These are phyloP conservation scores for Exophiala sideris DNA, from an alignment of 2,329 filamentous ascomycete species.

Conservation along the genomic window DNA sequence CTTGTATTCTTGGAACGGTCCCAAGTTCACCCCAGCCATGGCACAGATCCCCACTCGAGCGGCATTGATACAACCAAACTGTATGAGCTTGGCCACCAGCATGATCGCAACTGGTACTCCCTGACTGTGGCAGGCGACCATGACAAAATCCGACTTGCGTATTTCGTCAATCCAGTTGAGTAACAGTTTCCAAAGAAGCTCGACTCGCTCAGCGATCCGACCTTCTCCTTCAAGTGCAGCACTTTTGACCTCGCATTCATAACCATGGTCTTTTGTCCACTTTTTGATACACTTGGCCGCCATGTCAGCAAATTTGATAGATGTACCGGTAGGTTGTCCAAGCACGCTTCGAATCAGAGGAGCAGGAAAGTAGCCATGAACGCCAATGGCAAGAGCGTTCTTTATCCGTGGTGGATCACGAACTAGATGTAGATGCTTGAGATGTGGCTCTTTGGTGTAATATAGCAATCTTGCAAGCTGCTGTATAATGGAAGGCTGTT, in stretches of 20 bases:
- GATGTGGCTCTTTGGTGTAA: slow-evolving; percentile 55
- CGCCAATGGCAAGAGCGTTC: slow-evolving; percentile 85
- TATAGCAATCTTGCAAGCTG: slow-evolving; percentile 45
- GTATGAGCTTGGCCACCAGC: slow-evolving; percentile 86
- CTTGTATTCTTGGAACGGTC: slow-evolving; percentile 89
- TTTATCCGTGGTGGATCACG: slow-evolving; percentile 69
- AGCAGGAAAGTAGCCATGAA: slow-evolving; percentile 91
- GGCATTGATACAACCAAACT: slow-evolving; percentile 72
- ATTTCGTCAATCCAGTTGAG: slow-evolving; percentile 94
- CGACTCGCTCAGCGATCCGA: slow-evolving; percentile 81
- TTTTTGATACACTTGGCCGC: slow-evolving; percentile 77
- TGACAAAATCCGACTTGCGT: slow-evolving; percentile 78
- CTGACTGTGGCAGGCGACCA: slow-evolving; percentile 93
- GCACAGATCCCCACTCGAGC: slow-evolving; percentile 81
- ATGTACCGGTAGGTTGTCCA: slow-evolving; percentile 92
- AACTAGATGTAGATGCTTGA: slow-evolving; percentile 68
- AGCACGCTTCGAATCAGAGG: slow-evolving; percentile 83
- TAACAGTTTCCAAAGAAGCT: slow-evolving; percentile 89
- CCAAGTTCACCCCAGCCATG: slow-evolving; percentile 87
- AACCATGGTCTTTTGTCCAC: slow-evolving; percentile 74
- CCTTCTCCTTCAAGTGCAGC: slow-evolving; percentile 94
- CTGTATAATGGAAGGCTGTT: slow-evolving; percentile 63
- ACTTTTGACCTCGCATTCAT: slow-evolving; percentile 80
- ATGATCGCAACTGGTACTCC: slow-evolving; percentile 92
- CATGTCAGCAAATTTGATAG: slow-evolving; percentile 85